Base-by-base conservation (phyloP, 495 filamentous ascomycete species). In the Podospora didyma region DNA sequence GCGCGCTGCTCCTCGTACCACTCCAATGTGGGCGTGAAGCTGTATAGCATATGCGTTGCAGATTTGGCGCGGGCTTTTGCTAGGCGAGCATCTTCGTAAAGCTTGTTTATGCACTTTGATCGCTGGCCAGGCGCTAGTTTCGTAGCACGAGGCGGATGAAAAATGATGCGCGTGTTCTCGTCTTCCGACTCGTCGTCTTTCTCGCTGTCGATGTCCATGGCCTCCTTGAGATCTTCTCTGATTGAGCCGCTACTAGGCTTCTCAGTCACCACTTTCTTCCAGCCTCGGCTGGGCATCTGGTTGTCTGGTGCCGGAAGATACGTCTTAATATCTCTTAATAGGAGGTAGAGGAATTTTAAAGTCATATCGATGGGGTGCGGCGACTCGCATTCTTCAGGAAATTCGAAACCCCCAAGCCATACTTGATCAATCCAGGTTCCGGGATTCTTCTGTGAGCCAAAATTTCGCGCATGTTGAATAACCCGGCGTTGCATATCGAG, bases 1-100 rank as follows among this genome's bases (percentile, higher is more conserved):
- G 49, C 58, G 42, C 54, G 42, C 56, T 77, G 72, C 28, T 77
- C 68, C 3, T 58, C 54, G 51, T 78, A 79, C 77, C 77, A 79
- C 5, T 74, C 64, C 39, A 58, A 45, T 2, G 75, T 79, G 2
- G 73, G 69, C 22, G 54, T 50, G 51, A 75, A 77, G 31, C 61
- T 50, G 55, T 73, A 77, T 28, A 31, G 34, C 62, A 78, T 75
- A 6, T 45, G 45, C 20, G 57, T 49, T 14, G 57, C 48, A 1
- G 58, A 47, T 10, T 14, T 31, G 23, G 22, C 24, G 35, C 26
- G 39, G 6, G 61, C 54, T 12, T 59, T 63, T 2, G 67, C 67
- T 11, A 64, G 53, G 2, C 62, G 52, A 2, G 70, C 69, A 7
- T 64, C 62, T 52, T 77, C 71, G 56, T 72, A 69, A 6, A 79